Evolutionary conservation across 1,139 yeast genomes (phyloP), one percentile per base, ranked within the genome.

Genomic region (Lodderomyces theae): DNA sequence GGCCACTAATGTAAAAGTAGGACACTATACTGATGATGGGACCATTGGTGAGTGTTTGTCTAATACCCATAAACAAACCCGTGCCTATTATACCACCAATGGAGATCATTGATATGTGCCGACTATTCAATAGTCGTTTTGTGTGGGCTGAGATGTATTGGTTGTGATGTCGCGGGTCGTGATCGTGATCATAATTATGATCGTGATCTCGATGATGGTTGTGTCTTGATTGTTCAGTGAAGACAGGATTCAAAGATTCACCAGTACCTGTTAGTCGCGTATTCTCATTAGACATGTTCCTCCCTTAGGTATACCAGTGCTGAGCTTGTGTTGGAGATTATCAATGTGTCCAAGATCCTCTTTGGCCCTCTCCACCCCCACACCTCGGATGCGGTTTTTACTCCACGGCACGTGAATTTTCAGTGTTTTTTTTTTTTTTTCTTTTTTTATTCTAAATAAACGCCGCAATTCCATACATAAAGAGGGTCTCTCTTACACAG

Each of bases 81-180:
- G 63, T 58, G 3, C 64, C 65, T 7, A 61, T 52, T 16, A 59
- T 58, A 19, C 62, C 61, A 23, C 61, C 64, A 21, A 60, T 47
- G 22, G 60, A 52, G 22, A 59, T 52, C 60, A 57, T 54, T 4
- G 58, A 50, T 12, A 56, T 51, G 37, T 52, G 54, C 23, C 49
- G 40, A n/a, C 56, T 40, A n/a, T 47, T 47, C 8, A 55, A 42
- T 12, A 48, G 43, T 30, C 54, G 42, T 22, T 51, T 47, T 5
- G 53, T 46, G 24, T 43, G 38, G 7, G 44, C 42, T 13, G 31
- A 13, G 18, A 15, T 7, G n/a, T 28, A 16, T 12, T 10, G 31
- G 11, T 5, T 3, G 5, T 5, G 9, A 28, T 28, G 15, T 26
- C 5, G 29, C 9, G 5, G 29, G 16, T 26, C 16, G 16, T 26